Base-by-base conservation (phyloP, 2,329 filamentous ascomycete genomes). In the Taxawa tesnikishii region DNA sequence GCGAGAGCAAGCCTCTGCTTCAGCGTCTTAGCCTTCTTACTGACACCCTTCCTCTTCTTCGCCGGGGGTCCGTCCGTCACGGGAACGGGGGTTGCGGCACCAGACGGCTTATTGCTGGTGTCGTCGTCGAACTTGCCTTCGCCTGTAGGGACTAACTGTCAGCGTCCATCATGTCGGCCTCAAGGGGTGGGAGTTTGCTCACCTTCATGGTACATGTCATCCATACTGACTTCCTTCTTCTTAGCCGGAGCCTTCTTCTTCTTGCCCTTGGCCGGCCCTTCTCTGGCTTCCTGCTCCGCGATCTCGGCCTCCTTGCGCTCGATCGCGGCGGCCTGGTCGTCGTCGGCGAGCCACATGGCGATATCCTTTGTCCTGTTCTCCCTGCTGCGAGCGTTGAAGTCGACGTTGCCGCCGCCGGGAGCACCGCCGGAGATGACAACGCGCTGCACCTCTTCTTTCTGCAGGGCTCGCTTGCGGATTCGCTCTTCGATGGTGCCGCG, bases 151-250 rank as follows among this genome's bases (percentile, higher is more conserved):
- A 26, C n/a, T 23, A 15, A 29, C 25, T 2, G 47, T 68, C 52
- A 61, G 53, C 40, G 42, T 24, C 18, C 16, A 19, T 37, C n/a
- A 19, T 26, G 19, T 8, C n/a, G 12, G 8, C n/a, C 19, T 25
- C 10, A 12, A 13, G 19, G 31, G 19, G n/a, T n/a, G n/a, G n/a
- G 19, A 27, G 11, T 26, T 7, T n/a, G 62, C 83, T 76, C 57
- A 94, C 90, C 90, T 70, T 98, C 90, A 55, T 98, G 90, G 62
- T 98, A 98, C 83, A 98, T 85, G 53, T 94, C 88, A 55, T 96
- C 90, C 58, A 96, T 62, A 49, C 68, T 75, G 41, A 77, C 60
- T 53, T 77, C 73, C 55, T 64, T 69, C 47, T 80, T 88, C 47
- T 73, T 71, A 23, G 49, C 53, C 4, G 44, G 47, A 4, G 49